Evolutionary conservation across 495 filamentous ascomycete genomes (phyloP), one percentile per base, ranked within the genome.

Genomic region (Ascobolus immersus): DNA sequence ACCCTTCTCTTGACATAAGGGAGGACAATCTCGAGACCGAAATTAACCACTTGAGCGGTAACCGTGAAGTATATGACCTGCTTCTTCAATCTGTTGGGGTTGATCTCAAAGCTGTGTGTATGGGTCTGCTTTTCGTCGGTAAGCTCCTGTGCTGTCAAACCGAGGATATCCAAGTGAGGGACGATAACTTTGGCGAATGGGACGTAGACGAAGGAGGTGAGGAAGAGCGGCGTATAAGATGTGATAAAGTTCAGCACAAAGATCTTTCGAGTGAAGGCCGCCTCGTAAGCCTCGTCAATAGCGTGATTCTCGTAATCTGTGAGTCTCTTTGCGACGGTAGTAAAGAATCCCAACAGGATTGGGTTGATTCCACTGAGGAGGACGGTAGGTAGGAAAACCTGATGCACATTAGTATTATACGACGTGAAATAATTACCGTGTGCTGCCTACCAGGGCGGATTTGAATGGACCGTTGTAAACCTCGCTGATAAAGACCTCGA

Each of bases 171-270:
- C 9, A 96, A 64, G 40, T 93, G 75, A 0, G 86, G 86, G 1
- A 91, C 77, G 34, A 96, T 70, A 21, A 76, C 42, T 42, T 67
- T 71, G 5, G 77, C 86, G 51, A 93, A 96, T 0, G 86, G 89
- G 17, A 96, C 77, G 43, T 96, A 96, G 35, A 96, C 72, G 49
- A 96, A 96, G 5, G 86, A 81, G 0, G 86, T 94, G 10, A 96
- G 58, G 52, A 90, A 73, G 20, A 96, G 69, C 0, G 79, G 75
- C 3, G 92, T 66, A 47, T 94, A 96, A 0, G 86, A 93, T 9
- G 80, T 92, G 47, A 96, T 86, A 47, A 94, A 91, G 56, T 96
- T 94, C 41, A 96, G 64, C 15, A 96, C 67, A 42, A 96, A 93
- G 27, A 90, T 67, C 53, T 96, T 96, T 44, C 69, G 67, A 3